Conservation (phyloP, 108 stramenopile genomes). For the Skeletonema grethae region DNA sequence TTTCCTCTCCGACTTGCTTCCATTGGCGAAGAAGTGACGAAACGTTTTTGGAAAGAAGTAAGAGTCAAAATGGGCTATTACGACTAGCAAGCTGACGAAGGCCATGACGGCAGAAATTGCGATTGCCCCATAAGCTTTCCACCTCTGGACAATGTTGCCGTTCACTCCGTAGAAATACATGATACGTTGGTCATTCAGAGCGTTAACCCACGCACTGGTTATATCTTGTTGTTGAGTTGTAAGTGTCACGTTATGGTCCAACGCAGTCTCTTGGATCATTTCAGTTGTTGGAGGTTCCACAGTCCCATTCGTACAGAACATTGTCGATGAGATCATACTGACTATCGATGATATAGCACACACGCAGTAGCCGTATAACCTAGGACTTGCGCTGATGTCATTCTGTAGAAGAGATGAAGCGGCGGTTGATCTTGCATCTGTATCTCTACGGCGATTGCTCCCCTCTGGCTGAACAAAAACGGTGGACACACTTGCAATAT, state of each 20-base stretch:
- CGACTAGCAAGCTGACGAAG: slow-evolving; percentile 13
- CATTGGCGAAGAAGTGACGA: slow-evolving; percentile 27
- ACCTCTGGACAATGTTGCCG: slow-evolving; percentile 18
- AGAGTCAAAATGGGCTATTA: slow-evolving; percentile 36
- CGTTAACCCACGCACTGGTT: neutral
- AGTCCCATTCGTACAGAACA: slow-evolving; percentile 27
- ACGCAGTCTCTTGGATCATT: neutral
- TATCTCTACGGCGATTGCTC: neutral
- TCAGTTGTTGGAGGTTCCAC: neutral
- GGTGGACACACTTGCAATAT: neutral
- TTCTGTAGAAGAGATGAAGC: slow-evolving; percentile 2
- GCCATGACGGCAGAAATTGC: slow-evolving; percentile 22
- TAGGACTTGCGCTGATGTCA: slow-evolving; percentile 29
- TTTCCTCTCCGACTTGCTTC: slow-evolving; percentile 29
- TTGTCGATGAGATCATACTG: slow-evolving; percentile 13
- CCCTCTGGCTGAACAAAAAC: neutral
- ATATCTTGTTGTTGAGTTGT: slow-evolving; percentile 1
- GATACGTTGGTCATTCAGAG: neutral
- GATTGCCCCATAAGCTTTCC: slow-evolving; percentile 24
- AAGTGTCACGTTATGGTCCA: neutral
- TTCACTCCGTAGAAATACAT: slow-evolving; percentile 13
- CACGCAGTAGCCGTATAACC: slow-evolving; percentile 29
- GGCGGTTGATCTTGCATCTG: neutral
- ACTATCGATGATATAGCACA: slow-evolving; percentile 24
- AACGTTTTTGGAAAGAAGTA: slow-evolving; percentile 24